These are phyloP conservation scores for Daucus carota DNA, from an alignment of 129 eudicot genomes.

Conservation along the genomic window DNA sequence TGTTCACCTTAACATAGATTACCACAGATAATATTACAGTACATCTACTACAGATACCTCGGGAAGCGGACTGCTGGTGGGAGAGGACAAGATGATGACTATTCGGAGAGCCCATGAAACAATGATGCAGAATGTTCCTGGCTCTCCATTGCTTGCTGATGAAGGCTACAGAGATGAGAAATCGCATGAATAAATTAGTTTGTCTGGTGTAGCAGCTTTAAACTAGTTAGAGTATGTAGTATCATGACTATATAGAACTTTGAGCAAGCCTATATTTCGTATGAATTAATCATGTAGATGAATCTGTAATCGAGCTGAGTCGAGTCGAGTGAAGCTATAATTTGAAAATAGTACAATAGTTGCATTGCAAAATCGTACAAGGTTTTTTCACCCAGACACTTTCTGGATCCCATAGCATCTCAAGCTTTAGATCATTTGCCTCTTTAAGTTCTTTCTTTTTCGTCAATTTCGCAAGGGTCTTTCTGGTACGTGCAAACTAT, in stretches of 20 bases:
- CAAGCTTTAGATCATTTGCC: too few species aligned
- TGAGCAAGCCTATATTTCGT: background rate
- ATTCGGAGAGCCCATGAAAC: constrained; percentile 35
- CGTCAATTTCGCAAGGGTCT: too few species aligned
- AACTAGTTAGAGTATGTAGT: background rate
- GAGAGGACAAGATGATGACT: constrained; percentile 29
- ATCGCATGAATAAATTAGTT: background rate
- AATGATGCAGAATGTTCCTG: constrained; percentile 18
- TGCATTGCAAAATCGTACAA: too few species aligned
- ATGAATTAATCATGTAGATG: background rate
- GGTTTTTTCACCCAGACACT: too few species aligned
- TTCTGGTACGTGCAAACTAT: too few species aligned
- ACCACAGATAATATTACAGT: constrained; percentile 69
- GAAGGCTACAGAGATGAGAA: background rate
- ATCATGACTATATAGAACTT: background rate
- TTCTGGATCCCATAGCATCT: too few species aligned
- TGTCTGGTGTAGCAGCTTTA: background rate
- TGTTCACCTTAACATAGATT: constrained; percentile 38
- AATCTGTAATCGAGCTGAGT: background rate
- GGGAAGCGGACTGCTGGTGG: constrained; percentile 18
- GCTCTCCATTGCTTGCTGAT: background rate
- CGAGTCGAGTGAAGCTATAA: background rate
- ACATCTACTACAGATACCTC: constrained; percentile 69
- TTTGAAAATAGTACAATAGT: too few species aligned
- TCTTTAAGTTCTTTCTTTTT: too few species aligned